Conservation (phyloP, 257 asterid species). For the Gentiana straminea region DNA sequence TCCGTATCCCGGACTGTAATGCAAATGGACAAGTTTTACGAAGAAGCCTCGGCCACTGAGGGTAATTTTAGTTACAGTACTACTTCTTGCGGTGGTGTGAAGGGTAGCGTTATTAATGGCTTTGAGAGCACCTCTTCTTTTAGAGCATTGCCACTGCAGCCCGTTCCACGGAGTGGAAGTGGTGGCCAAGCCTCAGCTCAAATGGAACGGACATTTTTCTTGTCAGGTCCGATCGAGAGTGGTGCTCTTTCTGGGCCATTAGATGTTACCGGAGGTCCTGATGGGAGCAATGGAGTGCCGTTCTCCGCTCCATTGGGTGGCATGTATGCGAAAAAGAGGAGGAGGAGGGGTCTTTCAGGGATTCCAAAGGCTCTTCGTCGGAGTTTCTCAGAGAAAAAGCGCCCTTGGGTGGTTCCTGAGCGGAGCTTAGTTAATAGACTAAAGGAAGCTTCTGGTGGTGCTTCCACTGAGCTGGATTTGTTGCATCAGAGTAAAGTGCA, state of each 20-base stretch:
- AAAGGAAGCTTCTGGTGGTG: constrained; percentile 33
- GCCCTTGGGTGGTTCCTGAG: constrained; percentile 71
- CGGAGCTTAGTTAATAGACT: constrained; percentile 54
- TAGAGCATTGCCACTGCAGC: constrained; percentile 83
- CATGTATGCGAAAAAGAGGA: constrained; percentile 53
- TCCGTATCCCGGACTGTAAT: constrained; percentile 70
- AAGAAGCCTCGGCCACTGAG: constrained; percentile 31
- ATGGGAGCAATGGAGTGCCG: constrained; percentile 40
- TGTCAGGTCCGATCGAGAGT: constrained; percentile 98
- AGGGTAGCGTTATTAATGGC: constrained; percentile 50
- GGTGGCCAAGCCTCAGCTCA: constrained; percentile 61
- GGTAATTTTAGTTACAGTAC: constrained; percentile 4
- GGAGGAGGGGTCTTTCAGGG: constrained; percentile 61
- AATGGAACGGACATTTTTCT: constrained; percentile 73
- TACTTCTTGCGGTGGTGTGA: constrained; percentile 10
- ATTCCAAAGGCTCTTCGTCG: constrained; percentile 64
- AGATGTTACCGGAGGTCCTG: constrained; percentile 27
- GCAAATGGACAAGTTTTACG: constrained; percentile 44
- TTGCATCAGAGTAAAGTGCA: constrained; percentile 57
- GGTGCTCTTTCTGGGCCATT: constrained; percentile 93
- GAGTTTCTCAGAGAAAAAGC: constrained; percentile 49
- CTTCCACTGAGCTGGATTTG: constrained; percentile 32
- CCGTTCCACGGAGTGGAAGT: constrained; percentile 60
- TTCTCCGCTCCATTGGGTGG: constrained; percentile 91
- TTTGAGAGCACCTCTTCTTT: constrained; percentile 87